phyloP scores from a whole-genome alignment of 148 eudicot species.

The Chenopodium suecicum region DNA sequence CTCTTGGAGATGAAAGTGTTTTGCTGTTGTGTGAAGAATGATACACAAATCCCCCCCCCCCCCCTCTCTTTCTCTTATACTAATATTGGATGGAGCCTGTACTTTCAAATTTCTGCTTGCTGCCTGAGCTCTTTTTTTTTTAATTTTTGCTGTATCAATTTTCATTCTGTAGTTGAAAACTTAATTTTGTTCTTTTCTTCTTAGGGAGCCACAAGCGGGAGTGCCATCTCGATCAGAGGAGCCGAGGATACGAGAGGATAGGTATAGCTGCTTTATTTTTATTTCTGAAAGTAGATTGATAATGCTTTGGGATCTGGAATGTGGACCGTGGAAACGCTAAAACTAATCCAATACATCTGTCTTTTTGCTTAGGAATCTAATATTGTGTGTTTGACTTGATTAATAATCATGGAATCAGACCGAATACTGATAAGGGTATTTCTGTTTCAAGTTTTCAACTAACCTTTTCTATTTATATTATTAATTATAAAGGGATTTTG shows the following conservation, averaged over 20 bases:
- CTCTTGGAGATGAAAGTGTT: not conserved
- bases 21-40: not conserved
- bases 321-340: not conserved
- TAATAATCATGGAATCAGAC: no score
- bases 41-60: not conserved
- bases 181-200: constrained; percentile 16
- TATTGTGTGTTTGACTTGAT: no score
- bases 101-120: not conserved
- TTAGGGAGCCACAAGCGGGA: constrained; percentile 72
- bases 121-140: not conserved
- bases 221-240: constrained; percentile 78
- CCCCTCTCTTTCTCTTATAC: no score
- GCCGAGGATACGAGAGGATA: constrained; percentile 77
- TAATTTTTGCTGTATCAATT: not conserved
- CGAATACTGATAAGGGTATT: no score
- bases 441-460: no score
- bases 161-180: not conserved
- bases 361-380: no score
- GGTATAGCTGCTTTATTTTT: constrained; percentile 22
- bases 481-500: no score
- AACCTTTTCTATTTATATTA: no score
- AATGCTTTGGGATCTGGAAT: not conserved
- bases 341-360: no score
- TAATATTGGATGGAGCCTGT: not conserved
- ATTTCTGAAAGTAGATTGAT: not conserved